phyloP scores from a whole-genome alignment of 495 filamentous ascomycete genomes.

The Penicillium maclennaniae region DNA sequence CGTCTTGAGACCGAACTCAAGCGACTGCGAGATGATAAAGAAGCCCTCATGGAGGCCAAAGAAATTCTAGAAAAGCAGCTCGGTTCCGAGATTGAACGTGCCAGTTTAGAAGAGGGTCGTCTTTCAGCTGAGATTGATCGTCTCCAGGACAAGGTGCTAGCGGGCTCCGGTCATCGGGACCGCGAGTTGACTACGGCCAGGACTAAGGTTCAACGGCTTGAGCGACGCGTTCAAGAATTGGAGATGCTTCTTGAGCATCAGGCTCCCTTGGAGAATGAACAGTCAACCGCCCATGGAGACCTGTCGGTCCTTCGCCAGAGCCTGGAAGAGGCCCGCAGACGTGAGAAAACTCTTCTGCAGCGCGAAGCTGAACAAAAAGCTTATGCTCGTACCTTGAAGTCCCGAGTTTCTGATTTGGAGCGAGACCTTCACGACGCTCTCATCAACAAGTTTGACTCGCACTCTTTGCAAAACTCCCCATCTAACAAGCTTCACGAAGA shows the following conservation, averaged over 20 bases:
- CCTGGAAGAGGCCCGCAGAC: conserved; percentile 58
- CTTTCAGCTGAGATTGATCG: conserved; percentile 56
- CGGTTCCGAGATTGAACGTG: conserved; percentile 51
- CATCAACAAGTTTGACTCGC: conserved; percentile 45
- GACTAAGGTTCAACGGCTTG: conserved; percentile 56
- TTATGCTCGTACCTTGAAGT: conserved; percentile 50
- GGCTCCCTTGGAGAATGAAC: conserved; percentile 29
- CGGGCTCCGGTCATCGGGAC: conserved; percentile 42
- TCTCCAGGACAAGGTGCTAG: conserved; percentile 46
- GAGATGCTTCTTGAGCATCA: conserved; percentile 51
- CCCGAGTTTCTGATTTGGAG: conserved; percentile 54
- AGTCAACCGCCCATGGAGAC: conserved; percentile 49
- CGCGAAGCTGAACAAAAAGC: conserved; percentile 59
- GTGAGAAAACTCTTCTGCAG: conserved; percentile 58
- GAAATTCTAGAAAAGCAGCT: conserved; percentile 54
- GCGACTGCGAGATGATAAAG: conserved; percentile 55
- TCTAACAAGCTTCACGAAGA: conserved; percentile 56
- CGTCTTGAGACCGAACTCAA: conserved; percentile 58
- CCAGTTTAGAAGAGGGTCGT: conserved; percentile 52
- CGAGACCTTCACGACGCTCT: conserved; percentile 51
- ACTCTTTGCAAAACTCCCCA: conserved; percentile 49
- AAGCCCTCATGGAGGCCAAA: conserved; percentile 45
- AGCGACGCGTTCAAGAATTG: conserved; percentile 54
- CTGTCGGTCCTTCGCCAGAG: conserved; percentile 55
- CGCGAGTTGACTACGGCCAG: conserved; percentile 48